A percentile compares a stretch with the other conserved stretches of the same genome.
phyloP scores from a whole-genome alignment of 371 early-diverging fungal genomes.

The Apophysomyces trapeziformis region DNA sequence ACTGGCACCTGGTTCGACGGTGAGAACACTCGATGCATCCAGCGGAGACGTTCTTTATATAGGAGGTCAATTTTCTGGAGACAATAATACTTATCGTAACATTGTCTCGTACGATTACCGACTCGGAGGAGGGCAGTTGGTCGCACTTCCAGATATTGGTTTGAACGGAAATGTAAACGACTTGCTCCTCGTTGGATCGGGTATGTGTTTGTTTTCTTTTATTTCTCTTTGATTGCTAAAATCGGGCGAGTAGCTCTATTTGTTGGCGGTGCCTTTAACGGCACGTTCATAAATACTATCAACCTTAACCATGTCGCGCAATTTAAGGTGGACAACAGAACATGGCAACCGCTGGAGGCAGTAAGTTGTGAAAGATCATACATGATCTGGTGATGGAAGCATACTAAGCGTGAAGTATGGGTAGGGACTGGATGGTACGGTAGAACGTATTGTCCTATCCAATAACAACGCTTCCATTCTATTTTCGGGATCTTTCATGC shows the following conservation, averaged over 20 bases:
- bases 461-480: constrained; percentile 20
- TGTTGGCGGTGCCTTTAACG: constrained; percentile 42
- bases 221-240: background rate
- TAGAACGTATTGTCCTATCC: constrained; percentile 23
- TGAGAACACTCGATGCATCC: constrained; percentile 33
- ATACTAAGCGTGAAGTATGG: too few relatives aligned
- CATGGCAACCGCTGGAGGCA: constrained; percentile 30
- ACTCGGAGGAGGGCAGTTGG: constrained; percentile 16
- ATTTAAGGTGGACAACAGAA: constrained; percentile 20
- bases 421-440: constrained; percentile 40
- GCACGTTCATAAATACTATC: constrained; percentile 11
- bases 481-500: constrained; percentile 38
- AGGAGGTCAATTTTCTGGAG: constrained; percentile 38
- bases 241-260: constrained; percentile 26
- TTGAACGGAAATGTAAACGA: constrained; percentile 35
- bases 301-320: constrained; percentile 35
- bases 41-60: constrained; percentile 34
- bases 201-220: constrained; percentile 14
- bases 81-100: constrained; percentile 29
- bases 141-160: constrained; percentile 25
- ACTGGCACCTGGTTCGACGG: constrained; percentile 31
- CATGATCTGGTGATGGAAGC: background rate
- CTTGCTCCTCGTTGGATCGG: constrained; percentile 21
- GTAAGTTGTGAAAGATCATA: constrained; percentile 17
- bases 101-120: constrained; percentile 37